Conservation (phyloP, 73 alveolate species). For the Symbiodinium natans region DNA sequence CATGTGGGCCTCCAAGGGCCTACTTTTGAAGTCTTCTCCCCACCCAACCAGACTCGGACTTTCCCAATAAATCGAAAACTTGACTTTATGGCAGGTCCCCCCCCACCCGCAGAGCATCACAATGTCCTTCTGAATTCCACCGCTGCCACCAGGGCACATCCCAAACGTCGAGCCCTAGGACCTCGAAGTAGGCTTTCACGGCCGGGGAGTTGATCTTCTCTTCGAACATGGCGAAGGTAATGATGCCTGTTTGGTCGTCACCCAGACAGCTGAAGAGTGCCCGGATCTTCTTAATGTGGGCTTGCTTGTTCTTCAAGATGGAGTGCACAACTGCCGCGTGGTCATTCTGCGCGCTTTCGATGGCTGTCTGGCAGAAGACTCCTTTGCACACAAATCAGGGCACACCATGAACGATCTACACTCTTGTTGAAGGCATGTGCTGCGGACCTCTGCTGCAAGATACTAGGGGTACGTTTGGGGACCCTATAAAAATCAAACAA, state of each 20-base stretch:
- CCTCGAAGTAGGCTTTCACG: conserved; percentile 57
- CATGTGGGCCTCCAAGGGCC: no score
- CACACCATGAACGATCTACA: no score
- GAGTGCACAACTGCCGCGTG: conserved; percentile 78
- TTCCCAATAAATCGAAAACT: no score
- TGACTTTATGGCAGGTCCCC: no score
- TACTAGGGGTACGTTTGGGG: no score
- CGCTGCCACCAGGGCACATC: conserved; percentile 39
- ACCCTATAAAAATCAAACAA: no score
- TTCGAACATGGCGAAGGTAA: conserved; percentile 60
- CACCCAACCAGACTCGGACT: no score
- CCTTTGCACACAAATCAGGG: neutral
- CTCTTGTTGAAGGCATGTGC: no score
- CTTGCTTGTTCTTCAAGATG: conserved; percentile 54
- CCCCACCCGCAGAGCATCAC: no score
- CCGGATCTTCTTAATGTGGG: conserved; percentile 24
- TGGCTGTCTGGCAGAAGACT: conserved; percentile 1
- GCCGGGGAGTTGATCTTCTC: conserved; percentile 56
- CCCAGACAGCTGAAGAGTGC: conserved; percentile 7
- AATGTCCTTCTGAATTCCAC: no score
- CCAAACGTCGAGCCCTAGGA: conserved; percentile 69
- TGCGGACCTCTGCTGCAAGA: no score
- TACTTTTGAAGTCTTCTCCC: no score
- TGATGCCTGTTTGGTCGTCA: conserved; percentile 1
- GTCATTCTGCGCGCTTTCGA: conserved; percentile 59